Percentiles rank a stretch among this genome's conserved stretches.
These are phyloP conservation scores for Epichloe scottii DNA, from an alignment of 2,329 filamentous ascomycete genomes.

Conservation along the genomic window DNA sequence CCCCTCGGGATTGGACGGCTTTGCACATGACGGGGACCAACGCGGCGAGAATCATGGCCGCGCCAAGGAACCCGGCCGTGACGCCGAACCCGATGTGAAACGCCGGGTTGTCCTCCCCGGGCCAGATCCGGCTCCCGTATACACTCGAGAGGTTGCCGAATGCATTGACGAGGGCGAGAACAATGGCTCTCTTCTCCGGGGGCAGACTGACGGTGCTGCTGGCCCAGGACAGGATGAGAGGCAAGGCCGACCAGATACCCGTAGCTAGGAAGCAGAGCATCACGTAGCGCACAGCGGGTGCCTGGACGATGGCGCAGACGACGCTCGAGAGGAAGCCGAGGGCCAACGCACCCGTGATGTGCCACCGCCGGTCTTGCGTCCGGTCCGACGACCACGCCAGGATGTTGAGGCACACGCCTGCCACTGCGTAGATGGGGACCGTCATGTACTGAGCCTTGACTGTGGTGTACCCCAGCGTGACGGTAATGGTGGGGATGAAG, in stretches of 20 bases:
- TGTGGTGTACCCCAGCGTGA: conserved; percentile 32
- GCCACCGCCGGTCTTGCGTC: conserved; percentile 12
- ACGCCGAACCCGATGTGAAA: conserved; percentile 18
- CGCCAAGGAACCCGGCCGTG: conserved; percentile 16
- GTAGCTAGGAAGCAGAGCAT: conserved; percentile 10
- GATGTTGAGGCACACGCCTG: conserved; percentile 9
- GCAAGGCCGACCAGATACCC: conserved; percentile 5
- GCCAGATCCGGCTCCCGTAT: conserved; percentile 19
- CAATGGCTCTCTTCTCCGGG: conserved; percentile 19
- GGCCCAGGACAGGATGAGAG: conserved; percentile 15
- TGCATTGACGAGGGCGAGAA: conserved; percentile 19
- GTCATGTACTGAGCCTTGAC: conserved; percentile 35
- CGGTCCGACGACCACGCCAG: conserved; percentile 13
- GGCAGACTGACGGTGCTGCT: conserved; percentile 15
- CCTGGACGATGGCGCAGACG: conserved; percentile 11
- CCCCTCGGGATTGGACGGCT: neutral
- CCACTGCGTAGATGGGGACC: conserved; percentile 13
- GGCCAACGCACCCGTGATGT: conserved; percentile 9
- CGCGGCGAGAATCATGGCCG: conserved; percentile 10
- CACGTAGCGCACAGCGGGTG: conserved; percentile 15
- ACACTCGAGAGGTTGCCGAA: conserved; percentile 20
- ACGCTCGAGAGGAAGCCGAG: conserved; percentile 11
- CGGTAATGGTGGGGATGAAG: conserved; percentile 39
- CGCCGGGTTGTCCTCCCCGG: conserved; percentile 13
- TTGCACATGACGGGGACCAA: conserved; percentile 8